Evolutionary conservation across 2,329 filamentous ascomycete species (phyloP).

Genomic region (Xylariaceae sp.): DNA sequence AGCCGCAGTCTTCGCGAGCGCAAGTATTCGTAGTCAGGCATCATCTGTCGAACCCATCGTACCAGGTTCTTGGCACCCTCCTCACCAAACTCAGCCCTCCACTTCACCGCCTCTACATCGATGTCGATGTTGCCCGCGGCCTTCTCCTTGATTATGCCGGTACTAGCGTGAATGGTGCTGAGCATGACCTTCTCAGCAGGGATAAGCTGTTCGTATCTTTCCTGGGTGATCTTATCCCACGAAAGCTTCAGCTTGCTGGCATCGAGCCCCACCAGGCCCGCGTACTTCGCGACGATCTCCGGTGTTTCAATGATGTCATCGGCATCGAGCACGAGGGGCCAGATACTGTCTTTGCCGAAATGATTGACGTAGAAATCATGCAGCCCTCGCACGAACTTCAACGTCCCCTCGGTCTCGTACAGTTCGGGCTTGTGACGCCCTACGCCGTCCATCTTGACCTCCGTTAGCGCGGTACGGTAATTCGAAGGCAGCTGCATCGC

Average conservation of each 20-base stretch:
- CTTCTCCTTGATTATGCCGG: slow-evolving; percentile 13
- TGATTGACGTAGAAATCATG: slow-evolving; percentile 12
- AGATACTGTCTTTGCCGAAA: slow-evolving; percentile 11
- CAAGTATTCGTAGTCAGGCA: slow-evolving; percentile 20
- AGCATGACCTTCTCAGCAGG: slow-evolving; percentile 8
- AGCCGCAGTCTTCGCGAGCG: slow-evolving; percentile 2
- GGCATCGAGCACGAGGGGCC: slow-evolving; percentile 18
- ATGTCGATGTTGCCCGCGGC: slow-evolving; percentile 16
- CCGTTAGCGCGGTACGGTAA: slow-evolving; percentile 11
- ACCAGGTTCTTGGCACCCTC: slow-evolving; percentile 16
- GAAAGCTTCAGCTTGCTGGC: slow-evolving; percentile 12
- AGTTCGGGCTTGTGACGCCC: slow-evolving; percentile 8
- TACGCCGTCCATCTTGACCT: slow-evolving; percentile 6
- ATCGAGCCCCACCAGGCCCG: slow-evolving; percentile 12
- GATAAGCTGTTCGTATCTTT: slow-evolving; percentile 1
- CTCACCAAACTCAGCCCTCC: slow-evolving; percentile 18
- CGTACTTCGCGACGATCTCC: slow-evolving; percentile 17
- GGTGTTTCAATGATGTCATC: slow-evolving; percentile 17
- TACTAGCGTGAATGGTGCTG: slow-evolving; percentile 12
- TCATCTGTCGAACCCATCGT: slow-evolving; percentile 16
- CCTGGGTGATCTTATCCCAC: slow-evolving; percentile 15
- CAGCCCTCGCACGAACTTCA: slow-evolving; percentile 10
- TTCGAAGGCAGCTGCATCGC: slow-evolving; percentile 18
- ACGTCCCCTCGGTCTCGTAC: slow-evolving; percentile 10
- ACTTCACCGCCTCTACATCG: slow-evolving; percentile 15